Evolutionary conservation across 2,329 filamentous ascomycete species (phyloP), one percentile per base, ranked within the genome.

Genomic region (Ophiostoma populinum): DNA sequence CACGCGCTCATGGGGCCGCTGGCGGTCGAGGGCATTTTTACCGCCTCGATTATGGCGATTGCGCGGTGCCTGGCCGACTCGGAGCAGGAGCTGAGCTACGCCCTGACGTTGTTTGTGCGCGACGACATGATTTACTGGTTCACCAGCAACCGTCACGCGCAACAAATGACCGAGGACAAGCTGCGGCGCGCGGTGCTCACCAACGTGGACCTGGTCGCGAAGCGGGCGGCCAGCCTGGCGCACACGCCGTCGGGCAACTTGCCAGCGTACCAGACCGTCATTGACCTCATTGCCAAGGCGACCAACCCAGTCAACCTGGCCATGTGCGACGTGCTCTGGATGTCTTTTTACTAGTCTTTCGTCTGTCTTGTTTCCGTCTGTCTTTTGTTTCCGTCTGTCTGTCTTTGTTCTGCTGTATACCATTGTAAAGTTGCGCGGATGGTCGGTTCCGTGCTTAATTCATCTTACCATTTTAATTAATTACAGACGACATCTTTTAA

Each of bases 41-140:
- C 80, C n/a, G 82, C 80, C 47, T 78, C 83, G 1, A 70, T 99
- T 47, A 94, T 98, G 86, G 85, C 86, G 2, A 93, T 98, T 49
- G 87, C 87, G 6, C 75, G 90, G 31, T 93, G 83, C 56, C 67
- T 98, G 41, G 92, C 86, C 10, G 86, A 95, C 50, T 82, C 86
- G 18, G 73, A 80, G 51, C 70, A 73, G 48, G 86, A 95, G 55
- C 70, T 98, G n/a, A 90, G 93, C 52, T 86, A 94, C 55, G 83
- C 92, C 40, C 69, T 99, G 33, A 82, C 78, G 38, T 71, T 99
- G 40, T 95, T 95, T 54, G 90, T 99, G 42, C 75, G 90, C 6
- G 90, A 99, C 49, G 90, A 99, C 58, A 92, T 98, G 70, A 86
- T 87, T 45, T 92, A 86, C 59, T 98, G 90, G 90, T 86, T 86